Base-by-base conservation (phyloP, 108 stramenopile genomes). In the Skeletonema menzelii region DNA sequence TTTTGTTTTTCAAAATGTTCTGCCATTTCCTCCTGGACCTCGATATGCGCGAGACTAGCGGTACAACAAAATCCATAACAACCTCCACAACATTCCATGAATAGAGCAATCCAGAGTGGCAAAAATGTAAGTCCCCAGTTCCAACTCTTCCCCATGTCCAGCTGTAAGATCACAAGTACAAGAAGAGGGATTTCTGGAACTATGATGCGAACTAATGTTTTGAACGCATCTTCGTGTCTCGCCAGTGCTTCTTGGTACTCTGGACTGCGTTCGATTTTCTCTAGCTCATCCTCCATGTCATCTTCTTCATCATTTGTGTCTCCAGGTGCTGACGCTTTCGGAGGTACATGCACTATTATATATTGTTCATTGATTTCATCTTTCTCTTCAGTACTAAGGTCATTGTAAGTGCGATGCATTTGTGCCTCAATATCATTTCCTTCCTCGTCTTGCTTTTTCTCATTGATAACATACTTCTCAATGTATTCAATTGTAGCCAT, bases 81-180 rank as follows among this genome's bases (percentile, higher is more conserved):
- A 20, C 65, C 72, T 34, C 68, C 64, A 22, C 85, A 56, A 56
- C 84, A 72, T 28, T 82, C 76, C 28, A 74, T 49, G 32, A 83
- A 65, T 35, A 87, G 69, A n/a, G 86, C 72, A 37, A 91, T 78
- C 84, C 81, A 90, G 63, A 94, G 37, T 2, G 92, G 92, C 26
- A 81, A 56, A 68, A 91, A 94, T 12, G 88, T 84, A 11, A 85
- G 38, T 70, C 92, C 90, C 87, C 88, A 94, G 34, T 73, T 85
- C 65, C 74, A 79, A 49, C 64, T 66, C 63, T 85, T 80, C 11
- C 76, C 72, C 26, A 73, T 67, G 65, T 91, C 88, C 26, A 91
- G 75, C 71, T 94, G 89, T 13, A 79, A 58, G 8, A 87, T 83
- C 19, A 94, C 62, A 7, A 94, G 71, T 12, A 88, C 65, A 8